phyloP scores from a whole-genome alignment of 1,139 yeast species.

The Scheffersomyces illinoinensis region DNA sequence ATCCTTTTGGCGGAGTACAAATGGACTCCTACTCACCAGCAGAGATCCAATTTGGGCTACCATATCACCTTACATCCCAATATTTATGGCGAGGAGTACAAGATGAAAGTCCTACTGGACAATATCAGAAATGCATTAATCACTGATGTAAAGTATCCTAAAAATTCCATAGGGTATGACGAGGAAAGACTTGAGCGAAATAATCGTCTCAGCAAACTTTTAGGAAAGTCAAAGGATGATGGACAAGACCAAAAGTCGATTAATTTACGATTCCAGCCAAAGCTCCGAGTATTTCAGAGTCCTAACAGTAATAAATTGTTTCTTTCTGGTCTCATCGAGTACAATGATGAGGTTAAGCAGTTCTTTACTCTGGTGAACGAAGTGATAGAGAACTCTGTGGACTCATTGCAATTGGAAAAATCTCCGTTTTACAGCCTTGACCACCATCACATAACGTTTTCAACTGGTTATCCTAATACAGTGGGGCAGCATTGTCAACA shows the following conservation, averaged over 20 bases:
- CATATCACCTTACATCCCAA: conserved; percentile 20
- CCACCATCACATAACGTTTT: conserved; percentile 11
- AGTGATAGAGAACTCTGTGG: conserved; percentile 5
- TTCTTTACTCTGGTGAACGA: conserved; percentile 8
- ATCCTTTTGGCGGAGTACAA: conserved; percentile 4
- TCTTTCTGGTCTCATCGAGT: conserved; percentile 10
- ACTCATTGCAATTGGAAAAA: conserved; percentile 5
- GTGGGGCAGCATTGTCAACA: not conserved
- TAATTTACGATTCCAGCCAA: conserved; percentile 7
- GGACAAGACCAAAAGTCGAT: conserved; percentile 4
- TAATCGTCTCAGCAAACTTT: conserved; percentile 3
- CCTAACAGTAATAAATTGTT: conserved; percentile 6
- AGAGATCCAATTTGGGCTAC: conserved; percentile 6
- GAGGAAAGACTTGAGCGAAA: conserved; percentile 4
- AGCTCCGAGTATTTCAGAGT: conserved; percentile 6
- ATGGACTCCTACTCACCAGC: conserved; percentile 10
- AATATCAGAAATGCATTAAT: not conserved
- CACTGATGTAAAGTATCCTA: not conserved
- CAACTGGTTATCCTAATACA: conserved; percentile 5
- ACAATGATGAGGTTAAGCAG: not conserved
- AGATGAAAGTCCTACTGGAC: conserved; percentile 3
- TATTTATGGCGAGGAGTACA: conserved; percentile 10
- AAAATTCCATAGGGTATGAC: conserved; percentile 6
- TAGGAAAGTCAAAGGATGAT: conserved; percentile 5
- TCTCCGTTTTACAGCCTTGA: not conserved